phyloP scores from a whole-genome alignment of 768 basidiomycete species.

The Boletus rubescentipes region DNA sequence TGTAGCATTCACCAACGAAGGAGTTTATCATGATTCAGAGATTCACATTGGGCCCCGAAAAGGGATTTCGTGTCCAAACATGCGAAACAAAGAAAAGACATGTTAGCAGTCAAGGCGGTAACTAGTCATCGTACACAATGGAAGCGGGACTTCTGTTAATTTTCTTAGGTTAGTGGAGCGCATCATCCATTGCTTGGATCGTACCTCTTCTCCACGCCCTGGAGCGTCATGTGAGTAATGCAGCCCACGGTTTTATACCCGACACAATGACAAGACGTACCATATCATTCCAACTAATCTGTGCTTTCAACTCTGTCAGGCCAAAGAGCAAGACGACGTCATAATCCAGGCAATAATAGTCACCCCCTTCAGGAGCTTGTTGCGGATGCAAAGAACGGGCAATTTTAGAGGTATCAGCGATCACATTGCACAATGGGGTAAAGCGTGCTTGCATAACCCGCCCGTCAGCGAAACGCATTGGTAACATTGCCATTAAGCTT shows the following conservation, averaged over 20 bases:
- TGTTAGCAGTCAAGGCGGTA: no score
- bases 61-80: no score
- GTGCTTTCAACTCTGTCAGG: conserved; percentile 44
- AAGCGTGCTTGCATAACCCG: not conserved
- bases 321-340: conserved; percentile 42
- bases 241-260: no score
- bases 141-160: conserved; percentile 20
- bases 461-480: not conserved
- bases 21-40: no score
- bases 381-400: not conserved
- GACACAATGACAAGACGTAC: not conserved
- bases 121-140: conserved; percentile 19
- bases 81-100: no score
- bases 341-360: conserved; percentile 22
- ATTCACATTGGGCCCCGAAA: no score
- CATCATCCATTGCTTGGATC: not conserved
- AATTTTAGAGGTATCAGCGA: conserved; percentile 9
- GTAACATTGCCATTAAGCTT: not conserved
- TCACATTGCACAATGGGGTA: conserved; percentile 11
- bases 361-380: not conserved
- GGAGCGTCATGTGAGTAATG: not conserved
- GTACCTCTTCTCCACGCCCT: conserved; percentile 21
- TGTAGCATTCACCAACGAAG: no score
- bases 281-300: conserved; percentile 41
- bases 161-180: not conserved